Percentiles rank a stretch among this genome's conserved stretches.
These are phyloP conservation scores for Penicillium maclennaniae DNA, from an alignment of 495 filamentous ascomycete genomes.

Conservation along the genomic window DNA sequence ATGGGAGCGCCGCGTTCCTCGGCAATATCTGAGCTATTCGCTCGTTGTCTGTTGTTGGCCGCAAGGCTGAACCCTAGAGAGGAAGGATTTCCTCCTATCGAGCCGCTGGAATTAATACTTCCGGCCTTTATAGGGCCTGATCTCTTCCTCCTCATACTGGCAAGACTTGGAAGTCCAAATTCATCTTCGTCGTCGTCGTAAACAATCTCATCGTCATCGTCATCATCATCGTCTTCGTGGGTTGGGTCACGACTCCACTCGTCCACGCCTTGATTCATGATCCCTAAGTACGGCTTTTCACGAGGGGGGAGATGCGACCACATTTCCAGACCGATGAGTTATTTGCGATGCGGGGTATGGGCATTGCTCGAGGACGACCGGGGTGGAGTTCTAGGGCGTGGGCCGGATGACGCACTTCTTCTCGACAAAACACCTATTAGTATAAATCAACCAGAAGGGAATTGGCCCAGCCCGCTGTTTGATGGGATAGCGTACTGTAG, in stretches of 20 bases:
- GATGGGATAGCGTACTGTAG: conserved; percentile 67
- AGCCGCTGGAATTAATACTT: conserved; percentile 42
- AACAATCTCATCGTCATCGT: conserved; percentile 63
- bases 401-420: conserved; percentile 55
- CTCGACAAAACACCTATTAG: conserved; percentile 15
- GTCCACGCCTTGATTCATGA: conserved; percentile 68
- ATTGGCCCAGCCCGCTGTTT: not conserved
- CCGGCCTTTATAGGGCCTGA: conserved; percentile 44
- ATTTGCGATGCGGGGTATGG: conserved; percentile 48
- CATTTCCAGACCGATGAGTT: conserved; percentile 47
- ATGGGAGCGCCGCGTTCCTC: conserved; percentile 81
- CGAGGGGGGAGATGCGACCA: conserved; percentile 56
- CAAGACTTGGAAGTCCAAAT: conserved; percentile 86
- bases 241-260: conserved; percentile 67
- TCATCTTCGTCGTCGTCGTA: conserved; percentile 91
- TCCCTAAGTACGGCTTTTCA: conserved; percentile 64
- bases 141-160: conserved; percentile 75
- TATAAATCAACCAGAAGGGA: not conserved
- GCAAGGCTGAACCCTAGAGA: conserved; percentile 32
- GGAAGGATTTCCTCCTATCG: conserved; percentile 22
- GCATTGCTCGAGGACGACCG: conserved; percentile 37
- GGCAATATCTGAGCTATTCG: conserved; percentile 86
- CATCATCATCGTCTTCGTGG: conserved; percentile 51
- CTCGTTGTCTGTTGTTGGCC: conserved; percentile 40
- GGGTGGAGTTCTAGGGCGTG: conserved; percentile 61